These are phyloP conservation scores for Marasmius tenuissimus DNA, from an alignment of 1,284 basidiomycete genomes.

Conservation along the genomic window DNA sequence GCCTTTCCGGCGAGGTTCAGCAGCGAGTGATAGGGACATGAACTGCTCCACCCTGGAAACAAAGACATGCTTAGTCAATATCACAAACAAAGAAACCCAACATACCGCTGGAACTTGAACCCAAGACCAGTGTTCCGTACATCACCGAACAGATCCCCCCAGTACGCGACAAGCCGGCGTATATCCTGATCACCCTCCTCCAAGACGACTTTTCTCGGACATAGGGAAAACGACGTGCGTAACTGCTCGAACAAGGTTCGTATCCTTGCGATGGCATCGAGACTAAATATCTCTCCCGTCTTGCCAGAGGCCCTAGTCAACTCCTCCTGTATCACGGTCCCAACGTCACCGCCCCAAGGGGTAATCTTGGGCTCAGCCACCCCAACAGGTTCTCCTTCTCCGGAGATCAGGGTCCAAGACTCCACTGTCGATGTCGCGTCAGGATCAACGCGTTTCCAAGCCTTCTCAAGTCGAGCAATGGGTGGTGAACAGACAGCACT, in stretches of 20 bases:
- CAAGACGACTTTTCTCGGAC: constrained; percentile 40
- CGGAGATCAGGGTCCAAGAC: constrained; percentile 58
- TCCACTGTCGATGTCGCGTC: constrained; percentile 58
- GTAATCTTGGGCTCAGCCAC: constrained; percentile 51
- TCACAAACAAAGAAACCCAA: constrained; percentile 13
- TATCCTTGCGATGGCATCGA: constrained; percentile 41
- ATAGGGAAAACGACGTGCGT: constrained; percentile 50
- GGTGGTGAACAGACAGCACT: constrained; percentile 69
- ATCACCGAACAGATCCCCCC: constrained; percentile 48
- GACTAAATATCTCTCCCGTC: constrained; percentile 41
- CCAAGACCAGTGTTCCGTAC: constrained; percentile 46
- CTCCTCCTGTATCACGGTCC: constrained; percentile 38
- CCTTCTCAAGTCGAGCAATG: constrained; percentile 72
- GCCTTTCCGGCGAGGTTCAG: constrained; percentile 69
- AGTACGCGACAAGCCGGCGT: constrained; percentile 49
- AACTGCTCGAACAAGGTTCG: constrained; percentile 52
- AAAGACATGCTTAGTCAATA: constrained; percentile 5
- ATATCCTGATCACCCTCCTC: constrained; percentile 48
- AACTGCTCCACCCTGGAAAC: constrained; percentile 68
- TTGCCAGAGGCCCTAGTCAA: constrained; percentile 41
- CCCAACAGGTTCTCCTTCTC: constrained; percentile 33
- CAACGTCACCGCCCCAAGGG: constrained; percentile 67
- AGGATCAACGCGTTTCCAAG: constrained; percentile 71
- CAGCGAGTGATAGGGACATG: constrained; percentile 73
- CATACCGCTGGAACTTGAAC: constrained; percentile 64